phyloP scores from a whole-genome alignment of 441 rosid genomes.

The Populus hybrid region DNA sequence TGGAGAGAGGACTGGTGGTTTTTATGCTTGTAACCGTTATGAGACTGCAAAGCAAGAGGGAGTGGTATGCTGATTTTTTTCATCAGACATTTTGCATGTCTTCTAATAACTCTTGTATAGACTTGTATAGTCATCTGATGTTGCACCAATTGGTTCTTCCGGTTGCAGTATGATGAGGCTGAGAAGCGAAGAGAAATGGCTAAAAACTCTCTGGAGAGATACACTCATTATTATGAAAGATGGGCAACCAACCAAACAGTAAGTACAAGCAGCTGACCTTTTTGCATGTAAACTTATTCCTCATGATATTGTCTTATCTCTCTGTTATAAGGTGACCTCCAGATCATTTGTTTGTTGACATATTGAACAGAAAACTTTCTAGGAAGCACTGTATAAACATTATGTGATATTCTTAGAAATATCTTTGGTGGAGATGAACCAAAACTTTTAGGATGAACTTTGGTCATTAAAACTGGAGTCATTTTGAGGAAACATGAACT shows the following conservation, averaged over 20 bases:
- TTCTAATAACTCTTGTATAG: not conserved
- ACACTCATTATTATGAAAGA: constrained; percentile 94
- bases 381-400: not conserved
- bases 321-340: not conserved
- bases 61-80: constrained; percentile 45
- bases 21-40: constrained; percentile 92
- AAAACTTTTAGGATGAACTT: not conserved
- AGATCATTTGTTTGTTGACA: not conserved
- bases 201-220: constrained; percentile 81
- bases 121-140: constrained; percentile 8
- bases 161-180: constrained; percentile 70
- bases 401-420: not conserved
- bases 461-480: not conserved
- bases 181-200: constrained; percentile 91
- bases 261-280: constrained; percentile 19
- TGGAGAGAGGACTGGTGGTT: constrained; percentile 93
- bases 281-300: not conserved
- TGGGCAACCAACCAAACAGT: constrained; percentile 96
- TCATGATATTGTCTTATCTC: not conserved
- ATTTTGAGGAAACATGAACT: not conserved
- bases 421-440: not conserved
- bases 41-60: constrained; percentile 95
- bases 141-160: not conserved
- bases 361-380: not conserved
- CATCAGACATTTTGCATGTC: not conserved